Conservation (phyloP, 306 rosid species). For the Vachellia pachyceras region DNA sequence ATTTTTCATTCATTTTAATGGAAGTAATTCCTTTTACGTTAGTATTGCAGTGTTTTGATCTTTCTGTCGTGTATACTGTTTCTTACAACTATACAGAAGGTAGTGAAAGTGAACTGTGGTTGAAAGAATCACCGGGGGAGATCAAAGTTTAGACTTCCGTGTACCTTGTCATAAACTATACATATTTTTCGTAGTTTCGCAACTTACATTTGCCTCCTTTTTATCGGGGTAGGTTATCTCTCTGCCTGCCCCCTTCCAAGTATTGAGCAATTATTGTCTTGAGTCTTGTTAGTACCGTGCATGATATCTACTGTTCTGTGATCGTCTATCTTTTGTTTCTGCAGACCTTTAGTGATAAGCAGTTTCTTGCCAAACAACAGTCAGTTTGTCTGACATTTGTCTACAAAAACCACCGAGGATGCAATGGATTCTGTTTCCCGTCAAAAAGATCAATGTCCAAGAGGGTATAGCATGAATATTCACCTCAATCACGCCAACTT, state of each 20-base stretch:
- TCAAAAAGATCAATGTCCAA: constrained; percentile 39
- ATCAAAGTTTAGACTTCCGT: neutral
- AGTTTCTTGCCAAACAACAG: constrained; percentile 39
- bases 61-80: neutral
- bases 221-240: neutral
- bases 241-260: neutral
- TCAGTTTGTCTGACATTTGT: constrained; percentile 34
- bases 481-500: neutral
- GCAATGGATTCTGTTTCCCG: constrained; percentile 38
- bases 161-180: neutral
- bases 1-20: neutral
- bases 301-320: constrained; percentile 1
- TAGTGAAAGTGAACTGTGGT: neutral
- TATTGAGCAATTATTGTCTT: neutral
- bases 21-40: neutral
- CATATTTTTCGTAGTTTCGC: neutral
- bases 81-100: neutral
- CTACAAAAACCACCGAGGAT: constrained; percentile 42
- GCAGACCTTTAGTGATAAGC: constrained; percentile 53
- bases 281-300: neutral
- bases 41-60: neutral
- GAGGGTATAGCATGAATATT: constrained; percentile 46
- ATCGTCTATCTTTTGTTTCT: constrained; percentile 11
- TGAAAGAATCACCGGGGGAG: neutral
- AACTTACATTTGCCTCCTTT: neutral